Evolutionary conservation across 176 grass and related monocot species (phyloP), one percentile per base, ranked within the genome.

Genomic region (Musa troglodytarum): DNA sequence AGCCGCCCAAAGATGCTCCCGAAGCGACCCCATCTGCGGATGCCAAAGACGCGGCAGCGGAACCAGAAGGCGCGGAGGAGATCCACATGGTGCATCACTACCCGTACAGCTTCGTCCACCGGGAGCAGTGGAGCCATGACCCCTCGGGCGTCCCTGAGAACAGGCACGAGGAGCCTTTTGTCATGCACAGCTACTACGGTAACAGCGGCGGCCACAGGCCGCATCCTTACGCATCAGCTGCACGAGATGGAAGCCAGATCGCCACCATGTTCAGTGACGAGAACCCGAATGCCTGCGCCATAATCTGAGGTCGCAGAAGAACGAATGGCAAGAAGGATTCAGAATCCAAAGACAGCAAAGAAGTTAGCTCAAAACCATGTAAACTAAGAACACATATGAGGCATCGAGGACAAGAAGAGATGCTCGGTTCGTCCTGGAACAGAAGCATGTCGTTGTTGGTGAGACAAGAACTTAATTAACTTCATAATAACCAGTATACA

Each of bases 261-360:
- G 34, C 34, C 34, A 43, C 34, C 6, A 43, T 43, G 34, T 43
- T 95, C 70, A 95, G 88, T 23, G 88, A 95, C 14, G 84, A 96
- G 70, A 91, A 88, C 22, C 86, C 89, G 28, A 90, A 96, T 52
- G 89, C 89, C 64, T 96, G 92, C 84, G 79, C 22, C 59, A 96
- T 96, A 74, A 49, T 55, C 6, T 95, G 77, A 83, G 34, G 34
- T 43, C 4, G 34, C 34, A 43, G 34, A 43, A 43, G 34, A 43
- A 43, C 6, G 34, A 43, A 5, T 5, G 34, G 0, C 34, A 43
- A 43, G 29, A 5, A 34, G 0, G 29, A 5, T 34, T 34, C 29
- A 34, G 29, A 34, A 34, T 34, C 3, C 3, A 34, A 34, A 34
- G 34, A 43, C 34, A 6, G 34, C 0, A 43, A 43, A 43, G 4